Evolutionary conservation across 75 land plant species (phyloP), one percentile per base, ranked within the genome.

Genomic region (Cupressus sempervirens): DNA sequence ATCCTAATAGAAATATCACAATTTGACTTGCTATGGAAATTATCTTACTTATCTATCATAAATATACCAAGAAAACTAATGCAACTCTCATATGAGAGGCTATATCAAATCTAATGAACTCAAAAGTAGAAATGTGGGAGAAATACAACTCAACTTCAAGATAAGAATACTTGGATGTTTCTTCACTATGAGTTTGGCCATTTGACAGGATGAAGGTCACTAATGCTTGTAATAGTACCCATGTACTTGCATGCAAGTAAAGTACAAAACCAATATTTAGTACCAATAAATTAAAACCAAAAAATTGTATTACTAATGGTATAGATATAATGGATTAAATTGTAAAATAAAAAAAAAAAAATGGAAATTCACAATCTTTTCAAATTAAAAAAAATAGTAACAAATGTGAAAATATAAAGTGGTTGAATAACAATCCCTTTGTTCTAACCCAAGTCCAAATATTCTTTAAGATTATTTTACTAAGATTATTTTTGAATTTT

Each of bases 151-250:
- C 43, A 7, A 41, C n/a, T n/a, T n/a, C n/a, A n/a, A n/a, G n/a
- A n/a, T n/a, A n/a, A n/a, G n/a, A n/a, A n/a, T n/a, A n/a, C n/a
- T n/a, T n/a, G n/a, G 68, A 96, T 90, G 65, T 93, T 92, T 10
- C 98, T 89, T 96, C 98, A 96, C 62, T 96, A 91, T 46, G 98
- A 96, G 26, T 84, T 86, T 76, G 92, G 92, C 98, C 98, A 96
- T 86, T 93, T 77, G 6, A 90, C 41, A 65, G 96, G 85, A 89
- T 96, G 96, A 79, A 96, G 86, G 84, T 96, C 98, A 83, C 94
- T 93, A 75, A 94, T 93, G 20, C 93, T 93, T 72, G 94, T 93
- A 26, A 96, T 86, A 3, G 98, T 96, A 76, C 96, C 98, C 93
- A 94, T 94, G 76, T 96, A 93, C 83, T 96, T 85, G 76, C 34